Evolutionary conservation across 1,139 yeast genomes (phyloP).

Genomic region (Yamadazyma mexicana): DNA sequence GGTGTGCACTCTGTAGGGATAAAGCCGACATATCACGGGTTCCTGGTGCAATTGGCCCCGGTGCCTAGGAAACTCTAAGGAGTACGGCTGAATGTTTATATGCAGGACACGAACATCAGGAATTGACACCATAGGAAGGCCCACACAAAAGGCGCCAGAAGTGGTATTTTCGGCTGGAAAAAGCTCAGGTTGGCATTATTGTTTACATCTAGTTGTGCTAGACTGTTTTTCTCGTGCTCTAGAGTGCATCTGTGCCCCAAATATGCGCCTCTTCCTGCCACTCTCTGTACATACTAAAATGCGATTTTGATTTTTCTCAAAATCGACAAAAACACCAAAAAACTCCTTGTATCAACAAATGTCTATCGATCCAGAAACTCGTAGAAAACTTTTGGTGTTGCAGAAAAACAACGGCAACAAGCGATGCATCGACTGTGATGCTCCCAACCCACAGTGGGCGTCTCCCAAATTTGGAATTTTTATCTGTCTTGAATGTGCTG

Average conservation of each 20-base stretch:
- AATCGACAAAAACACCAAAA: not conserved
- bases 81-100: not conserved
- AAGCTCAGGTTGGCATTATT: too few relatives aligned
- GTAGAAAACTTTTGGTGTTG: conserved; percentile 74
- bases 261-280: not conserved
- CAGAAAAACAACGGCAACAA: conserved; percentile 84
- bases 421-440: conserved; percentile 90
- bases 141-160: too few relatives aligned
- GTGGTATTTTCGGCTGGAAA: too few relatives aligned
- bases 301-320: not conserved
- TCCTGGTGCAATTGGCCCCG: not conserved
- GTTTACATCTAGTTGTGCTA: too few relatives aligned
- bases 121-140: not conserved
- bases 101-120: too few relatives aligned
- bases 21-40: not conserved
- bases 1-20: not conserved
- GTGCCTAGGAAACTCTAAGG: not conserved
- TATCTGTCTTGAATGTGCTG: conserved; percentile 97
- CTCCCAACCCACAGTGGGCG: conserved; percentile 99
- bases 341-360: conserved; percentile 17
- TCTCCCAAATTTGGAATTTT: conserved; percentile 96
- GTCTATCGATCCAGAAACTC: conserved; percentile 90
- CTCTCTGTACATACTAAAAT: not conserved
- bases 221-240: too few relatives aligned
- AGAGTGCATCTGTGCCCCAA: not conserved